A percentile compares a stretch with the other conserved stretches of the same genome.
Conservation (phyloP, 139 green algal species). For the Chlorella sp. region DNA sequence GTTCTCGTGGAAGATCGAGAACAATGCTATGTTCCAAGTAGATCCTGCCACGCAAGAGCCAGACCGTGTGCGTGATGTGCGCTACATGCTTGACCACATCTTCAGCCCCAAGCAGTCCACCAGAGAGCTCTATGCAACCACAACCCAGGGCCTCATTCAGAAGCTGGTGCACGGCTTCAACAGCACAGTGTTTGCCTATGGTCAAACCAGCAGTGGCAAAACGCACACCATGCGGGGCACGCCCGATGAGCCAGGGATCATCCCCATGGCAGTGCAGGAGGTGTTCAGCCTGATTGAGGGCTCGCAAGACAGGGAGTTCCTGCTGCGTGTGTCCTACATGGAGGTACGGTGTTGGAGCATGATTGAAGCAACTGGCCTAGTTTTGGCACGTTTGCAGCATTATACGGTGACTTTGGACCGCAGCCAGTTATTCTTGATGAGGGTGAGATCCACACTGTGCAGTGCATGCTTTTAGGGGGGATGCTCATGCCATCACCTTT, state of each 20-base stretch:
- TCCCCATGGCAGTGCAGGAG: constrained; percentile 71
- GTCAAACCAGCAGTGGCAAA: constrained; percentile 92
- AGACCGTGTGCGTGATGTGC: constrained; percentile 20
- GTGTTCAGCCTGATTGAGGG: constrained; percentile 69
- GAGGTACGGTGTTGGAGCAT: no score
- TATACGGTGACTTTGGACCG: no score
- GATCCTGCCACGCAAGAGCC: constrained; percentile 7
- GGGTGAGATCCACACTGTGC: no score
- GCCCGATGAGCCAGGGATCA: constrained; percentile 64
- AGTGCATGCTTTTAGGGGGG: no score
- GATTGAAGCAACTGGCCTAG: no score
- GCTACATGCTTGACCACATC: constrained; percentile 73
- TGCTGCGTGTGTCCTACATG: constrained; percentile 95
- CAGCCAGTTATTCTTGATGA: no score
- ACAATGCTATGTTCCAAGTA: constrained; percentile 39
- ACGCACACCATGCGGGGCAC: constrained; percentile 92
- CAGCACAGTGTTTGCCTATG: constrained; percentile 94
- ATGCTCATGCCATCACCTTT: no score
- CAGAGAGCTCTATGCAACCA: constrained; percentile 59
- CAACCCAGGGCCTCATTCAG: constrained; percentile 50
- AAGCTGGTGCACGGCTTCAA: constrained; percentile 81
- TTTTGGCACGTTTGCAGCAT: no score
- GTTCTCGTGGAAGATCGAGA: constrained; percentile 57
- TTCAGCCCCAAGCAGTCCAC: constrained; percentile 58
- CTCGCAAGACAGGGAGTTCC: constrained; percentile 73